Base-by-base conservation (phyloP, 179 eudicot species). In the Beta lomatogona region DNA sequence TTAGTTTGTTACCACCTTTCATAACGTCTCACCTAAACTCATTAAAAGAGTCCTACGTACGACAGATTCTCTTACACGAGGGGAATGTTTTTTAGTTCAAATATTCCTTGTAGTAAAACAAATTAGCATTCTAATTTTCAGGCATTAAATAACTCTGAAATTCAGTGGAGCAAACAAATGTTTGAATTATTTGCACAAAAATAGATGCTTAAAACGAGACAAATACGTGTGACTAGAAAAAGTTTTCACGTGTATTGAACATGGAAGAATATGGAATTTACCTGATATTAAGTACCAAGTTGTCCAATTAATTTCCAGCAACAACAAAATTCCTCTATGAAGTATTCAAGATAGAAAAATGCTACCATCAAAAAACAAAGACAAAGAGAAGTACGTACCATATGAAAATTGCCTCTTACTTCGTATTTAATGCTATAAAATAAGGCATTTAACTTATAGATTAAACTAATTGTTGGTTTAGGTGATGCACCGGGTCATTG, bases 61-160 rank as follows among this genome's bases (percentile, higher is more conserved):
- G 53, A 75, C 78, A 75, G 18, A 75, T 44, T 31, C 15, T 58
- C 53, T 57, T 59, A 58, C 68, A 75, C 65, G 68, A 57, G 46
- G 59, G 63, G 60, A 75, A 75, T 75, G 67, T 58, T 75, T 59
- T 72, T 6, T 36, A 31, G 68, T 36, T 41, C 66, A 75, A 58
- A 57, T 44, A 58, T 58, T 58, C 31, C 67, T 58, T 58, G 65
- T 36, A 13, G 6, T 55, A 25, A 65, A 25, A 65, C 48, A 25
- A 75, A 28, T 8, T 36, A 55, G 25, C 9, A 58, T 41, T 36
- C 78, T 9, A 45, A 11, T 25, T 36, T 28, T 74, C 65, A 2
- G 65, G 28, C 50, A 36, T 75, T 66, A 12, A 58, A 28, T 75
- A 41, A 36, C 58, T 50, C 9, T 11, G 52, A 75, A 59, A 75